Evolutionary conservation across 139 green algal genomes (phyloP).

Genomic region (Chlamydomonas incerta): DNA sequence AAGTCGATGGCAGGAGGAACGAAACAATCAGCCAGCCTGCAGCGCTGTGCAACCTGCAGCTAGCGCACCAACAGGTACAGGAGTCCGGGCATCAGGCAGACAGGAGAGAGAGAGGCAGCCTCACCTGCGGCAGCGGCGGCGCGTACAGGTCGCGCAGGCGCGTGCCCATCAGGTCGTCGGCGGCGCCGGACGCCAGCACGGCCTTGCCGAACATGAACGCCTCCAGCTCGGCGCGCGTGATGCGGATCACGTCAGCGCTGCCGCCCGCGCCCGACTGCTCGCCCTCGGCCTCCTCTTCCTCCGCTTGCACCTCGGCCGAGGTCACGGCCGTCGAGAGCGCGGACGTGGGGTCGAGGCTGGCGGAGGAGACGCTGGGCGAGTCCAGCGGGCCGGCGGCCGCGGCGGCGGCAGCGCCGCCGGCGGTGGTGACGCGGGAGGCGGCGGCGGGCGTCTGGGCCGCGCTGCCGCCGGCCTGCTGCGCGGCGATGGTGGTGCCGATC

Average conservation of each 20-base stretch:
- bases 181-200: background rate
- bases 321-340: too few species aligned
- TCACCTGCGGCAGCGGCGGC: background rate
- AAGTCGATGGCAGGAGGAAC: background rate
- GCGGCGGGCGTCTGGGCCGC: background rate
- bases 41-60: too few species aligned
- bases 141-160: conserved; percentile 29
- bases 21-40: too few species aligned
- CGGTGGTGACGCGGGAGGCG: too few species aligned
- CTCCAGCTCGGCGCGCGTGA: conserved; percentile 40
- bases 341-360: too few species aligned
- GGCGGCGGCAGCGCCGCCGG: too few species aligned
- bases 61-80: too few species aligned
- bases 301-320: too few species aligned
- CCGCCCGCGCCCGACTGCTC: too few species aligned
- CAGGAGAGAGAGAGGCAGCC: too few species aligned
- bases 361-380: background rate
- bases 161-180: conserved; percentile 4
- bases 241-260: background rate
- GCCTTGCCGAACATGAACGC: conserved; percentile 34
- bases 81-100: background rate
- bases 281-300: background rate
- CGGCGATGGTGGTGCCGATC: background rate
- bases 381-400: background rate
- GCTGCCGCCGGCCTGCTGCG: background rate